Base-by-base conservation (phyloP, 2,329 filamentous ascomycete genomes). In the Aquanectria penicillioides region DNA sequence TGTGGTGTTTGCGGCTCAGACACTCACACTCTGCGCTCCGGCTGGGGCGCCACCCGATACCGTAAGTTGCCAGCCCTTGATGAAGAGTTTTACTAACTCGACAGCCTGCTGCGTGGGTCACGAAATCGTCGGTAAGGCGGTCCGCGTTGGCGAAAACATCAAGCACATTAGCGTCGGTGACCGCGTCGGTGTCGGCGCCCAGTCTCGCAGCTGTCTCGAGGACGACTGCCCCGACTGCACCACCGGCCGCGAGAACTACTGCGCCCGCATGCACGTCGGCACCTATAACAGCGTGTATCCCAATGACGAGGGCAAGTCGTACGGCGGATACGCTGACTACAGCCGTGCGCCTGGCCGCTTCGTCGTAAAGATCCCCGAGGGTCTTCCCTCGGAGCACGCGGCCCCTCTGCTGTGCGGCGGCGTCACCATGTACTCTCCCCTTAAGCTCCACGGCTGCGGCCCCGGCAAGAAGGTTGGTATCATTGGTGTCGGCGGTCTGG, bases 351-450 rank as follows among this genome's bases (percentile, higher is more conserved):
- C 61, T 0, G 62, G 64, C 0, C 57, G 58, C 25, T 72, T 72
- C n/a, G 82, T 84, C 34, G 81, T 86, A 70, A 89, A 89, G 70
- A 94, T 96, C 64, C 92, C 92, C 5, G 89, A 92, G 10, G 85
- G 81, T 29, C 82, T 95, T 20, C 70, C 80, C 1, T 82, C 81
- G 31, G 78, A 79, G 44, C 74, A 86, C 29, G 90, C 89, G 0
- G 92, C 91, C 1, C 90, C 90, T 1, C 92, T 93, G 89, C 82
- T 95, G 59, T 96, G 92, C 73, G 92, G 91, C 9, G 92, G 92
- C 55, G 80, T 94, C 31, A 95, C 92, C 0, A 86, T 87, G 43
- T 96, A 88, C 78, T 89, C 85, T 41, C 92, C 92, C 0, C 82
- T 96, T 2, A 87, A 90, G 57, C 43, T 52, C 2, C 57, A 60